Percentiles rank a stretch among this genome's conserved stretches.
Conservation (phyloP, 805 yeast genomes). For the Kodamaea jinghongensis region DNA sequence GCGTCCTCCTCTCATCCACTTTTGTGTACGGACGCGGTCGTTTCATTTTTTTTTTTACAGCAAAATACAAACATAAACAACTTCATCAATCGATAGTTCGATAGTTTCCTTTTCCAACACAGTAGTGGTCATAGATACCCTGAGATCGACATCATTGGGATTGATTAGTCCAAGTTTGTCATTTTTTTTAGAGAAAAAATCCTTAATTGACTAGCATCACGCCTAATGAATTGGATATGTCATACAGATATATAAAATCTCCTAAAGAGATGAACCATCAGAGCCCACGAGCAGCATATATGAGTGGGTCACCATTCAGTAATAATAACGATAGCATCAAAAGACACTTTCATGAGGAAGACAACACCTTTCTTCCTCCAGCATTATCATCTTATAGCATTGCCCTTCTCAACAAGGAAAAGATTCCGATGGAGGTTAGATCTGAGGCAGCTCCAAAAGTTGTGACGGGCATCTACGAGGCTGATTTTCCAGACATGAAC, state of each 20-base stretch:
- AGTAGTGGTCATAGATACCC: not conserved
- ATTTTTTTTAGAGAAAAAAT: too few relatives aligned
- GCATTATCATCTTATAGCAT: slow-evolving; percentile 57
- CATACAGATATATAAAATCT: slow-evolving; percentile 8
- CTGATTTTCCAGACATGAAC: slow-evolving; percentile 29
- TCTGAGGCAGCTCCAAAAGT: slow-evolving; percentile 8
- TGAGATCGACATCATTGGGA: too few relatives aligned
- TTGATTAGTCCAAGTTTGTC: too few relatives aligned
- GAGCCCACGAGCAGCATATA: not conserved
- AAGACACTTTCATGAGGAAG: slow-evolving; percentile 35
- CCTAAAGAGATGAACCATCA: slow-evolving; percentile 5
- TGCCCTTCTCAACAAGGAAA: slow-evolving; percentile 43
- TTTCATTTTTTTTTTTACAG: slow-evolving; percentile 2
- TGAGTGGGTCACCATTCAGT: slow-evolving; percentile 3
- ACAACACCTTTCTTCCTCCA: slow-evolving; percentile 56
- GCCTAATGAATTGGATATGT: slow-evolving; percentile 6
- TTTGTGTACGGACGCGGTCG: slow-evolving; percentile 6
- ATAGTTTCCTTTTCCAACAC: not conserved
- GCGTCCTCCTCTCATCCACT: not conserved
- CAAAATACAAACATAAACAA: not conserved
- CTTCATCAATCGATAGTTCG: not conserved
- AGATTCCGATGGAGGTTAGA: slow-evolving; percentile 4
- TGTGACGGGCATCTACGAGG: slow-evolving; percentile 30
- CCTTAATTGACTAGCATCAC: not conserved
- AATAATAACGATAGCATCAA: slow-evolving; percentile 7